Percentiles rank a stretch among this genome's conserved stretches.
These are phyloP conservation scores for Leishmania amazonensis DNA, from an alignment of 208 protist genomes.

Conservation along the genomic window DNA sequence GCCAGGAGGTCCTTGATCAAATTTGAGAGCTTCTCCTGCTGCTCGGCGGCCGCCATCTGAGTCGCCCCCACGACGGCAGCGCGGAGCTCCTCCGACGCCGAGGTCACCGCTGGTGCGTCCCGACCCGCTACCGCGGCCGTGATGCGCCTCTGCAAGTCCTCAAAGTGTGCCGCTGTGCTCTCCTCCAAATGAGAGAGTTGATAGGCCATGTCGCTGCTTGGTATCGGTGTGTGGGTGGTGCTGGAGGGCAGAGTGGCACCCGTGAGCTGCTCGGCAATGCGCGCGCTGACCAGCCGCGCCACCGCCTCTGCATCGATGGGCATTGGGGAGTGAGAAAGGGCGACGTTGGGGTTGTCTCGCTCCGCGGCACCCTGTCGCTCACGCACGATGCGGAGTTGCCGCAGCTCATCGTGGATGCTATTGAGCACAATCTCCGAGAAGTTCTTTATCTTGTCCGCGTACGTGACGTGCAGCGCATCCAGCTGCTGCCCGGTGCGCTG, in stretches of 20 bases:
- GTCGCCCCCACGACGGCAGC: conserved; percentile 50
- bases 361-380: not conserved
- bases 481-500: conserved; percentile 39
- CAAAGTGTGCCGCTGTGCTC: conserved; percentile 27
- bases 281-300: conserved; percentile 23
- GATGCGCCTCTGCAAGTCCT: conserved; percentile 15
- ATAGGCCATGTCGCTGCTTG: not conserved
- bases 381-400: conserved; percentile 21
- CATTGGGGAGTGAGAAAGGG: not conserved
- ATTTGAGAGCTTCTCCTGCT: conserved; percentile 54
- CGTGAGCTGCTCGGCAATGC: conserved; percentile 20
- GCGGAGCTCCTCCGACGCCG: conserved; percentile 4
- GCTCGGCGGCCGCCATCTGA: conserved; percentile 43
- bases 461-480: conserved; percentile 34
- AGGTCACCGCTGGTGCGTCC: not conserved
- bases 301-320: conserved; percentile 27
- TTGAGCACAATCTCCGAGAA: conserved; percentile 54
- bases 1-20: conserved; percentile 42
- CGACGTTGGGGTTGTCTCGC: not conserved
- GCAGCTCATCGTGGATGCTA: conserved; percentile 52
- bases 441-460: conserved; percentile 35
- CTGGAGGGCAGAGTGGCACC: not conserved
- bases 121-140: conserved; percentile 2
- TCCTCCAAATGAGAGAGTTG: conserved; percentile 17
- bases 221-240: not conserved